Conservation (phyloP, 2,329 filamentous ascomycete species). For the Colletotrichum musicola region DNA sequence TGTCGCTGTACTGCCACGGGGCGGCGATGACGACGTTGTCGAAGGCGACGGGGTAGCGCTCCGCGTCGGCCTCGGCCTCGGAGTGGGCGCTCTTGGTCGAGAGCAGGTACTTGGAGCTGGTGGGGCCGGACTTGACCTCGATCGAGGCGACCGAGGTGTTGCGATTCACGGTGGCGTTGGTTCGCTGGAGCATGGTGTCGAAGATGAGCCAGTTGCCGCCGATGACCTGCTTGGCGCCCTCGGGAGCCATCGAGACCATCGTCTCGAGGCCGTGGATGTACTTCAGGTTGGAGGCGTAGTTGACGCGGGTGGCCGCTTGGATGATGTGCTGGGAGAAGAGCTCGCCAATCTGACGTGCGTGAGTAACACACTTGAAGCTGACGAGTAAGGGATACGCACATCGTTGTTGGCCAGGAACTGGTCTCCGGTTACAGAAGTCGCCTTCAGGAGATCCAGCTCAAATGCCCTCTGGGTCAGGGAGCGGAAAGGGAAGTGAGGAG, state of each 20-base stretch:
- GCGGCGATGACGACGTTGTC: conserved; percentile 87
- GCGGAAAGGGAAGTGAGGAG: conserved; percentile 85
- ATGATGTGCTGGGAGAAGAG: conserved; percentile 84
- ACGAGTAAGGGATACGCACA: conserved; percentile 46
- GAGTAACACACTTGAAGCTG: not conserved
- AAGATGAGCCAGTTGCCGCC: conserved; percentile 98
- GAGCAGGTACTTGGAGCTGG: conserved; percentile 61
- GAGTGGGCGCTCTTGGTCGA: conserved; percentile 48
- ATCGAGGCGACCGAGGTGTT: conserved; percentile 78
- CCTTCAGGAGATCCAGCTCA: conserved; percentile 74
- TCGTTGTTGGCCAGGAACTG: conserved; percentile 77
- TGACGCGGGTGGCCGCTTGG: conserved; percentile 91
- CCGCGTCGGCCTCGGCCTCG: conserved; percentile 41
- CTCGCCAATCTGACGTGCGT: conserved; percentile 64
- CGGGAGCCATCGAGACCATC: conserved; percentile 91
- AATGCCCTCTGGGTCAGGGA: conserved; percentile 78
- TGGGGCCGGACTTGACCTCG: conserved; percentile 55
- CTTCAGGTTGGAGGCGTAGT: conserved; percentile 92
- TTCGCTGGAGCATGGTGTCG: conserved; percentile 78
- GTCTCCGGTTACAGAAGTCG: conserved; percentile 79
- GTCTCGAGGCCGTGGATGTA: conserved; percentile 90
- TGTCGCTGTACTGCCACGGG: conserved; percentile 84
- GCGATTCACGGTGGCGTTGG: conserved; percentile 70
- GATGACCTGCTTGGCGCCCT: conserved; percentile 81
- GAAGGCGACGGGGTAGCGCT: conserved; percentile 67